phyloP scores from a whole-genome alignment of 352 stramenopile species.

The Globisporangium emineosum region DNA sequence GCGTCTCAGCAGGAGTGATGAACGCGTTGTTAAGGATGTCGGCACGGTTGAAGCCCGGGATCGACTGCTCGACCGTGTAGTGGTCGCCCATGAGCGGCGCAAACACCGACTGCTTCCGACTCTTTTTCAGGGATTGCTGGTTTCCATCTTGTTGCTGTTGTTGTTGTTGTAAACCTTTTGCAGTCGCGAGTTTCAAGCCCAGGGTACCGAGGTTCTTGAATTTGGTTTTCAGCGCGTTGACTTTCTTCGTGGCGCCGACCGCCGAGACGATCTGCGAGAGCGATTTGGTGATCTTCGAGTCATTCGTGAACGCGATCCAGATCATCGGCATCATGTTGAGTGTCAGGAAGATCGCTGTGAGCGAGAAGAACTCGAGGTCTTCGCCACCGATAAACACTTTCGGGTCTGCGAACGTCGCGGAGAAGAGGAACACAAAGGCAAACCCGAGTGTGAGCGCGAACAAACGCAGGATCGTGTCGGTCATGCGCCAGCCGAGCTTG shows the following conservation, averaged over 20 bases:
- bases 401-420: slow-evolving; percentile 74
- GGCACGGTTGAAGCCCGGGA: slow-evolving; percentile 65
- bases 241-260: slow-evolving; percentile 73
- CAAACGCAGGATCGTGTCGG: slow-evolving; percentile 42
- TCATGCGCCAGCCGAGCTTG: slow-evolving; percentile 83
- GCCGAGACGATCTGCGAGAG: slow-evolving; percentile 76
- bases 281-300: slow-evolving; percentile 82
- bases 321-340: slow-evolving; percentile 90
- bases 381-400: slow-evolving; percentile 65
- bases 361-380: slow-evolving; percentile 72
- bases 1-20: slow-evolving; percentile 53
- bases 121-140: slow-evolving; percentile 17
- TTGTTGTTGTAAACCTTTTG: slow-evolving; percentile 23
- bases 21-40: slow-evolving; percentile 83
- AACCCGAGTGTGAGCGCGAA: slow-evolving; percentile 52
- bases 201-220: slow-evolving; percentile 82
- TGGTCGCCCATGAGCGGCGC: slow-evolving; percentile 71
- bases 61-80: slow-evolving; percentile 75
- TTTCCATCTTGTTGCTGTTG: slow-evolving; percentile 13
- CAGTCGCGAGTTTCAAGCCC: slow-evolving; percentile 64
- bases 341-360: slow-evolving; percentile 78
- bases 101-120: slow-evolving; percentile 69
- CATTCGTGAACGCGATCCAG: slow-evolving; percentile 90
- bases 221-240: slow-evolving; percentile 71
- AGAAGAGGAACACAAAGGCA: slow-evolving; percentile 80